These are phyloP conservation scores for Cubamyces lactineus DNA, from an alignment of 768 basidiomycete genomes.

Conservation along the genomic window DNA sequence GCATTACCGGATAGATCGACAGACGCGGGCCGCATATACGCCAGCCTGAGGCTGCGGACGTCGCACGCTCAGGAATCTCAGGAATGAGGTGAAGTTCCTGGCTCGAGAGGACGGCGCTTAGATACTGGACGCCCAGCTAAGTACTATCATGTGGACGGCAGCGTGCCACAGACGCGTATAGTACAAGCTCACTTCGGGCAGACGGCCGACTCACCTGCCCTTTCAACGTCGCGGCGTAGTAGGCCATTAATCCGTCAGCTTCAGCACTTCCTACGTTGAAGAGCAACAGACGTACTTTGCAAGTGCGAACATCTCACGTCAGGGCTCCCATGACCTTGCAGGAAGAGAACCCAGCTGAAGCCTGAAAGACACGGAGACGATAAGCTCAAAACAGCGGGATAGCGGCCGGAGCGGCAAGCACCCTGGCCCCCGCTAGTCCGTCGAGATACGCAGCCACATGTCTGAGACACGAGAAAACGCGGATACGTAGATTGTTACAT, in stretches of 20 bases:
- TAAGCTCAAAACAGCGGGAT: not conserved
- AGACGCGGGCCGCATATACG: not conserved
- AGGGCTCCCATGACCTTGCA: too few species aligned
- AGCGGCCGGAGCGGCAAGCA: not conserved
- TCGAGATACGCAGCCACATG: not conserved
- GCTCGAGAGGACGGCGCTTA: constrained; percentile 11
- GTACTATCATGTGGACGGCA: not conserved
- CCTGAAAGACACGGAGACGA: too few species aligned
- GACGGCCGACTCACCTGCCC: too few species aligned
- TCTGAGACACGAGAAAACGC: constrained; percentile 2
- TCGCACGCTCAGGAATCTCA: constrained; percentile 3
- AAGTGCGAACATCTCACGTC: too few species aligned
- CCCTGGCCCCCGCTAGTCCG: not conserved
- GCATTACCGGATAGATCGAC: not conserved
- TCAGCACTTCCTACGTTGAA: too few species aligned
- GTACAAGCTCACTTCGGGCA: too few species aligned
- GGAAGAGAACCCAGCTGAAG: too few species aligned
- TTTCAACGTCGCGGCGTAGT: too few species aligned
- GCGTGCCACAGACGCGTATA: too few species aligned
- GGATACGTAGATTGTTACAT: constrained; percentile 24
- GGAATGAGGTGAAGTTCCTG: not conserved
- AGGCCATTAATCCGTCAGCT: too few species aligned
- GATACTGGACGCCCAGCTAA: constrained; percentile 4
- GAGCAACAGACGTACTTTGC: too few species aligned
- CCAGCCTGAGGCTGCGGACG: not conserved